Conservation (phyloP, 2,329 filamentous ascomycete genomes). For the Talaromyces funiculosus region DNA sequence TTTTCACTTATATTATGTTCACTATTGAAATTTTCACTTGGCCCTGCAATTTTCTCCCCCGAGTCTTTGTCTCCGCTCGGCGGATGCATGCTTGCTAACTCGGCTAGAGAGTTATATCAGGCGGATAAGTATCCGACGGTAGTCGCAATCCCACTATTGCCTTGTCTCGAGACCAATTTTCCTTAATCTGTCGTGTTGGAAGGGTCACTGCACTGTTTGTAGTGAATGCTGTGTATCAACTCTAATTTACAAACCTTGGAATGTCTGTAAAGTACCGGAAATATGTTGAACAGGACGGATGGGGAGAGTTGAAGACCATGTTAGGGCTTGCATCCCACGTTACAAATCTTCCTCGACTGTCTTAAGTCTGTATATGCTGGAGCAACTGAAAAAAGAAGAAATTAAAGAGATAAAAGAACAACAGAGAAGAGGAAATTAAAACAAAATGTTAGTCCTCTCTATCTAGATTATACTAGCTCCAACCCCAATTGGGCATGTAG, state of each 20-base stretch:
- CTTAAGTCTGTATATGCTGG: too few species aligned
- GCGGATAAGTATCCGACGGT: conserved; percentile 6
- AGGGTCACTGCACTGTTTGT: background rate
- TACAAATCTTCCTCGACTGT: background rate
- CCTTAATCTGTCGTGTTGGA: background rate
- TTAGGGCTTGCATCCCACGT: background rate
- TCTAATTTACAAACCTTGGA: background rate
- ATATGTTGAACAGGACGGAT: background rate
- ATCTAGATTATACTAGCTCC: background rate
- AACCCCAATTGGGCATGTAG: background rate
- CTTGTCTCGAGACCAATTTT: background rate
- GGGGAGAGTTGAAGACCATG: background rate
- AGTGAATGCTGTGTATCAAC: background rate
- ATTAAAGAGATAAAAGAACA: background rate
- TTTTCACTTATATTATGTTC: background rate
- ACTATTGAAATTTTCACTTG: background rate
- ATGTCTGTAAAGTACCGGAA: background rate
- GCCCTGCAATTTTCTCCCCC: background rate
- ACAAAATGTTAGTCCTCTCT: background rate
- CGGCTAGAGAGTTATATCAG: background rate
- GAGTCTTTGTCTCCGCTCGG: background rate
- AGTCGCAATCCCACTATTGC: background rate
- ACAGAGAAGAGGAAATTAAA: background rate
- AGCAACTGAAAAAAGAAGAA: background rate
- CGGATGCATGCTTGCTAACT: background rate